Conservation (phyloP, 2,329 filamentous ascomycete species). For the Gliomastix tumulicola region DNA sequence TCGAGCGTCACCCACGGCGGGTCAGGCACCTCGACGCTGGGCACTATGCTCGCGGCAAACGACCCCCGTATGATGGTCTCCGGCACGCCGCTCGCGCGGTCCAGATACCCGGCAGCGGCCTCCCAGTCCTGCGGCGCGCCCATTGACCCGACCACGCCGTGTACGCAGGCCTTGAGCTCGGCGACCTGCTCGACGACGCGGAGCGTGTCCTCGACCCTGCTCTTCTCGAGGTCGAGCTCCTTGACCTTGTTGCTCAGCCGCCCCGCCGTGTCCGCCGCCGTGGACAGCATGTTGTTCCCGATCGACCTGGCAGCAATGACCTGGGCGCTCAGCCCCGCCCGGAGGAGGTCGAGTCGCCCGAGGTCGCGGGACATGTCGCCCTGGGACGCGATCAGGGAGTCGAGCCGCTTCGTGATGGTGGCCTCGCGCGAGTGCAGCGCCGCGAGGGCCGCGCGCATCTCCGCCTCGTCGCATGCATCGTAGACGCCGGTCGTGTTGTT, state of each 20-base stretch:
- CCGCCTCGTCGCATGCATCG: slow-evolving; percentile 66
- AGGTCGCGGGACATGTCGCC: slow-evolving; percentile 82
- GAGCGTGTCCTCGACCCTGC: slow-evolving; percentile 81
- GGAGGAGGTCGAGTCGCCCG: slow-evolving; percentile 78
- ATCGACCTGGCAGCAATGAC: slow-evolving; percentile 76
- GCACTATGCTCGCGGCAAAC: slow-evolving; percentile 89
- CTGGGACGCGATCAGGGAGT: slow-evolving; percentile 73
- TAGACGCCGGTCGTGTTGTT: slow-evolving; percentile 38
- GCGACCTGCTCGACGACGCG: slow-evolving; percentile 92
- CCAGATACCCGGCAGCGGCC: slow-evolving; percentile 83
- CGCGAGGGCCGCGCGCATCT: slow-evolving; percentile 72
- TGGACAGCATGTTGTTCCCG: slow-evolving; percentile 84
- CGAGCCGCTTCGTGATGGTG: slow-evolving; percentile 65
- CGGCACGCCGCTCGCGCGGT: slow-evolving; percentile 75
- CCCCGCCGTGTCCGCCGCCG: slow-evolving; percentile 77
- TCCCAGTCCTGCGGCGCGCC: slow-evolving; percentile 98
- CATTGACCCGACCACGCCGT: slow-evolving; percentile 94
- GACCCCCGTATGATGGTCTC: slow-evolving; percentile 71
- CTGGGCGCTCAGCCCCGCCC: slow-evolving; percentile 82
- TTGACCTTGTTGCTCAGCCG: slow-evolving; percentile 83
- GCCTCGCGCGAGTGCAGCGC: slow-evolving; percentile 71
- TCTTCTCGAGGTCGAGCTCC: slow-evolving; percentile 83
- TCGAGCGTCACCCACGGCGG: slow-evolving; percentile 81
- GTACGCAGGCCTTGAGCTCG: slow-evolving; percentile 92
- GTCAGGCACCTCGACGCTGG: slow-evolving; percentile 92